Evolutionary conservation across 139 green algal species (phyloP).

Genomic region (Volvox reticuliferus): DNA sequence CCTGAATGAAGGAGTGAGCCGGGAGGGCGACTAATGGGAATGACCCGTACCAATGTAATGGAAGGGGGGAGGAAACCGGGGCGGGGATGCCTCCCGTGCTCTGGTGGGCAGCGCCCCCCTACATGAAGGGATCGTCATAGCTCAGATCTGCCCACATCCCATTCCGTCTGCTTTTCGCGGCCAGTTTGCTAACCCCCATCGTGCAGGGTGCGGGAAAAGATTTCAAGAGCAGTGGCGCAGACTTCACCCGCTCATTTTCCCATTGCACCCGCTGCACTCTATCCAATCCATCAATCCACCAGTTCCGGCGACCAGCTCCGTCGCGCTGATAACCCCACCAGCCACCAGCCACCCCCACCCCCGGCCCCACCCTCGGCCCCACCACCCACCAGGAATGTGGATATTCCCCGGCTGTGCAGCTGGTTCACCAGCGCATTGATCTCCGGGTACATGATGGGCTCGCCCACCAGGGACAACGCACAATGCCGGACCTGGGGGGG

Average conservation of each 20-base stretch:
- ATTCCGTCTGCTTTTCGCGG: too few species aligned
- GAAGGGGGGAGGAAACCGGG: neutral
- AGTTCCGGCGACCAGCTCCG: too few species aligned
- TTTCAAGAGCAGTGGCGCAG: too few species aligned
- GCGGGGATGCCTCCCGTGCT: neutral
- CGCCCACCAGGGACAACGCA: constrained; percentile 85
- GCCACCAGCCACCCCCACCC: neutral
- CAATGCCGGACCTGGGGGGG: constrained; percentile 76
- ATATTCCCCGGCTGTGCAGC: constrained; percentile 82
- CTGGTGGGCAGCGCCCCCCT: too few species aligned
- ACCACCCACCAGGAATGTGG: constrained; percentile 92
- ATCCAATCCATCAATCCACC: too few species aligned
- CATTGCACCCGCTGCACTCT: too few species aligned
- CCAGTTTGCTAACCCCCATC: too few species aligned
- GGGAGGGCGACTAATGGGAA: neutral
- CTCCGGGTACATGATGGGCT: constrained; percentile 94
- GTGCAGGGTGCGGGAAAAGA: too few species aligned
- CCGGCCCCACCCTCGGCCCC: constrained; percentile 63
- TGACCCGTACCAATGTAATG: too few species aligned
- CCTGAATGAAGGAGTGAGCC: constrained; percentile 49
- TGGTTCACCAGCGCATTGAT: constrained; percentile 82
- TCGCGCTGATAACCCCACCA: neutral
- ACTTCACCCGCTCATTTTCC: too few species aligned
- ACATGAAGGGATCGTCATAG: too few species aligned
- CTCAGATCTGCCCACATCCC: too few species aligned